Percentiles rank a stretch among this genome's conserved stretches.
Evolutionary conservation across 768 basidiomycete species (phyloP).

Genomic region (Lepiota venenata): DNA sequence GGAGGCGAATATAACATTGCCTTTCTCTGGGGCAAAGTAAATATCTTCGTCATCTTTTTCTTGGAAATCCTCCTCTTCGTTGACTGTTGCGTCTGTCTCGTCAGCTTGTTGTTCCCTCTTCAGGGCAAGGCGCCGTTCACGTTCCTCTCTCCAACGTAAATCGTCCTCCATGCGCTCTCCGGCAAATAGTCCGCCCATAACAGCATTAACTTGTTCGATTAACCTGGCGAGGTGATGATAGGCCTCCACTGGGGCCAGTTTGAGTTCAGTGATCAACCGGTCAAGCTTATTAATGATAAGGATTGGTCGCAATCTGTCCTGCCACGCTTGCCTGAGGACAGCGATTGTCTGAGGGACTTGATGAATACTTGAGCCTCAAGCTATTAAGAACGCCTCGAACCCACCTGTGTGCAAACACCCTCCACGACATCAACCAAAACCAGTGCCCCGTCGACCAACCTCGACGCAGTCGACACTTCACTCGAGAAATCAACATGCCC

Average conservation of each 20-base stretch:
- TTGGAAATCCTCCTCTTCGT: slow-evolving; percentile 70
- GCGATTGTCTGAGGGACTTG: slow-evolving; percentile 71
- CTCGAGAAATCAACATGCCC: slow-evolving; percentile 99
- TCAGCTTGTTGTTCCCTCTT: slow-evolving; percentile 72
- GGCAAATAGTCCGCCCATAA: slow-evolving; percentile 96
- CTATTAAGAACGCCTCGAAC: slow-evolving; percentile 15
- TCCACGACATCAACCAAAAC: slow-evolving; percentile 96
- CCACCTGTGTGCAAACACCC: slow-evolving; percentile 95
- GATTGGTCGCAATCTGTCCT: slow-evolving; percentile 83
- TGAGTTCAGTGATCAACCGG: slow-evolving; percentile 89
- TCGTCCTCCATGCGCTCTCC: slow-evolving; percentile 97
- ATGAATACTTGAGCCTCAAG: neutral
- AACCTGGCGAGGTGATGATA: slow-evolving; percentile 92
- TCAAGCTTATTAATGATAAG: slow-evolving; percentile 98
- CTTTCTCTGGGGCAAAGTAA: slow-evolving; percentile 93
- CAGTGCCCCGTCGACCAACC: slow-evolving; percentile 92
- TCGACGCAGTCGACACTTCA: slow-evolving; percentile 92
- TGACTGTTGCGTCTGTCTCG: slow-evolving; percentile 55
- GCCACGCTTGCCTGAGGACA: slow-evolving; percentile 93
- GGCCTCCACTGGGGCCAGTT: slow-evolving; percentile 86
- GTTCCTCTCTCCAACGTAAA: slow-evolving; percentile 88
- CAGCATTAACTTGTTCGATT: slow-evolving; percentile 96
- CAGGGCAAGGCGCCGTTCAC: slow-evolving; percentile 73
- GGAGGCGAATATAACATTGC: slow-evolving; percentile 95
- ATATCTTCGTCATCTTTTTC: slow-evolving; percentile 98